Percentiles rank a stretch among this genome's conserved stretches.
Evolutionary conservation across 306 rosid genomes (phyloP).

Genomic region (Albizia julibrissin): DNA sequence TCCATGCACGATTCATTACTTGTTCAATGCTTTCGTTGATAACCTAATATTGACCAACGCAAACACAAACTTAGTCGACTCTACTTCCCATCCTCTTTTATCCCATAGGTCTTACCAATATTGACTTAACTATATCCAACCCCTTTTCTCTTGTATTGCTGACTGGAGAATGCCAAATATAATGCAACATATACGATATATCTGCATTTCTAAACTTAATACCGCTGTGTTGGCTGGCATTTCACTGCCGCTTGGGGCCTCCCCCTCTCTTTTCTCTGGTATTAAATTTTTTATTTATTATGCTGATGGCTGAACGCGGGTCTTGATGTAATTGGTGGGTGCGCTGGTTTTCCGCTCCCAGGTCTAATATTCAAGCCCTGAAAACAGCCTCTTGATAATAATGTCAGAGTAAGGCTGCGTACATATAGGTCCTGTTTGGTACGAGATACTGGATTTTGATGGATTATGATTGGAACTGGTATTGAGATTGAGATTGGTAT

Average conservation of each 20-base stretch:
- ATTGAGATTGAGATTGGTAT: too few species aligned
- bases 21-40: slow-evolving; percentile 39
- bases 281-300: too few species aligned
- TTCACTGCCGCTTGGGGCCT: neutral
- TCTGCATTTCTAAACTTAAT: neutral
- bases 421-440: too few species aligned
- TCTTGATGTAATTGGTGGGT: too few species aligned
- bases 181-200: neutral
- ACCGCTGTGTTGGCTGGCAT: neutral
- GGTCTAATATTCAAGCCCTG: too few species aligned
- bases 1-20: slow-evolving; percentile 19
- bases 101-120: slow-evolving; percentile 32
- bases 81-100: neutral
- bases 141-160: neutral
- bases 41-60: slow-evolving; percentile 54
- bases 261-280: neutral
- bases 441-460: too few species aligned
- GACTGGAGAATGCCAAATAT: neutral
- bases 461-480: too few species aligned
- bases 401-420: too few species aligned
- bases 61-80: slow-evolving; percentile 35
- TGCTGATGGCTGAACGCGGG: neutral
- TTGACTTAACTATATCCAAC: slow-evolving; percentile 18
- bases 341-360: too few species aligned
- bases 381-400: too few species aligned